Conservation (phyloP, 495 filamentous ascomycete species). For the Penicillium mononematosum region DNA sequence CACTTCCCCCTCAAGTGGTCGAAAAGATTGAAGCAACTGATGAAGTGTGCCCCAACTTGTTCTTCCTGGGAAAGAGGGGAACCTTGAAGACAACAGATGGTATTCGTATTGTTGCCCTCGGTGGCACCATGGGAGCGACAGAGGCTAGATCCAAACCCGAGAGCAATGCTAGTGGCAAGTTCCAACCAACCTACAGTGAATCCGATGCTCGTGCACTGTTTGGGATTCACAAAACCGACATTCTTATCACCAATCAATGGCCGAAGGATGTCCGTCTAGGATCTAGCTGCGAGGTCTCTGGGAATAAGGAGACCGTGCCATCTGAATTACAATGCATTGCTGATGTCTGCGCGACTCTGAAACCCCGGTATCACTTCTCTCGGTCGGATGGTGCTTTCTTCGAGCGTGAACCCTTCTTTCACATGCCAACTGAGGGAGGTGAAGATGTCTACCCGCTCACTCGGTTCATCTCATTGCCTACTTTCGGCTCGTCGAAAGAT, state of each 20-base stretch:
- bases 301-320: conserved; percentile 37
- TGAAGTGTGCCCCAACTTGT: conserved; percentile 83
- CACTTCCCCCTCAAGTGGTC: conserved; percentile 65
- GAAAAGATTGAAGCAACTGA: conserved; percentile 74
- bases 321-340: conserved; percentile 57
- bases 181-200: conserved; percentile 56
- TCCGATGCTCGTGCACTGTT: conserved; percentile 72
- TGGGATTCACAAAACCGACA: conserved; percentile 74
- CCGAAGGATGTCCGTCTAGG: conserved; percentile 65
- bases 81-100: conserved; percentile 87
- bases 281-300: conserved; percentile 54
- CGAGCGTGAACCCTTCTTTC: conserved; percentile 92
- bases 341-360: conserved; percentile 71
- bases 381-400: conserved; percentile 67
- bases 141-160: conserved; percentile 23
- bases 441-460: conserved; percentile 61
- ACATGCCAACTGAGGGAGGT: conserved; percentile 54
- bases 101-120: conserved; percentile 76
- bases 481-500: conserved; percentile 73
- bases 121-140: conserved; percentile 50
- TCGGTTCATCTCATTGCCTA: conserved; percentile 83
- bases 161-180: conserved; percentile 26
- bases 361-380: conserved; percentile 87
- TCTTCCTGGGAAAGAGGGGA: conserved; percentile 80
- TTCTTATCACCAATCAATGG: conserved; percentile 85